Evolutionary conservation across 345 rosid species (phyloP).

Genomic region (Diplotaxis tenuifolia): DNA sequence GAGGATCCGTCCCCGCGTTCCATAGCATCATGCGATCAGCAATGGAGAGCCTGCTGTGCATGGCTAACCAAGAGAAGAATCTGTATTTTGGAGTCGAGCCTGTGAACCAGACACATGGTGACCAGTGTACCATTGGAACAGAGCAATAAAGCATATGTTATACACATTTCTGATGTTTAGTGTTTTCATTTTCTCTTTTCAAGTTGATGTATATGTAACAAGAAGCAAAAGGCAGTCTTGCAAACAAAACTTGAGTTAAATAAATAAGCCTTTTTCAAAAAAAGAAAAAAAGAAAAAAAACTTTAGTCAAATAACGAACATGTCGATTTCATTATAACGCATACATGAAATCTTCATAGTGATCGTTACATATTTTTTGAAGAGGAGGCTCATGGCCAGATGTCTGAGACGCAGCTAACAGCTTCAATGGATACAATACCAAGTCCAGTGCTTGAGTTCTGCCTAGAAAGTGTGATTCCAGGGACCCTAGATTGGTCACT

Average conservation of each 20-base stretch:
- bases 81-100: too few relatives aligned
- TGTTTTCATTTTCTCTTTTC: background rate
- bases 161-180: background rate
- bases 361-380: constrained; percentile 19
- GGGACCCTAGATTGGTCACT: constrained; percentile 40
- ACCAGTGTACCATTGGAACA: too few relatives aligned
- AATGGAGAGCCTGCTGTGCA: too few relatives aligned
- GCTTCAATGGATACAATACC: constrained; percentile 49
- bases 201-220: constrained; percentile 1
- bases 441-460: constrained; percentile 41
- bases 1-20: too few relatives aligned
- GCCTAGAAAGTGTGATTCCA: constrained; percentile 40
- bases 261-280: too few relatives aligned
- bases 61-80: too few relatives aligned
- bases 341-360: constrained; percentile 12
- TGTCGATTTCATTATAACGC: constrained; percentile 22
- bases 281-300: too few relatives aligned
- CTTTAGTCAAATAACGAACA: constrained; percentile 17
- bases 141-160: constrained; percentile 14
- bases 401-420: constrained; percentile 55
- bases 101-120: too few relatives aligned
- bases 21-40: too few relatives aligned
- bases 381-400: constrained; percentile 45
- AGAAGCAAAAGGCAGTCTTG: background rate
- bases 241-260: constrained; percentile 4